Evolutionary conservation across 2,329 filamentous ascomycete genomes (phyloP), one percentile per base, ranked within the genome.

Genomic region (Diplodia corticola): DNA sequence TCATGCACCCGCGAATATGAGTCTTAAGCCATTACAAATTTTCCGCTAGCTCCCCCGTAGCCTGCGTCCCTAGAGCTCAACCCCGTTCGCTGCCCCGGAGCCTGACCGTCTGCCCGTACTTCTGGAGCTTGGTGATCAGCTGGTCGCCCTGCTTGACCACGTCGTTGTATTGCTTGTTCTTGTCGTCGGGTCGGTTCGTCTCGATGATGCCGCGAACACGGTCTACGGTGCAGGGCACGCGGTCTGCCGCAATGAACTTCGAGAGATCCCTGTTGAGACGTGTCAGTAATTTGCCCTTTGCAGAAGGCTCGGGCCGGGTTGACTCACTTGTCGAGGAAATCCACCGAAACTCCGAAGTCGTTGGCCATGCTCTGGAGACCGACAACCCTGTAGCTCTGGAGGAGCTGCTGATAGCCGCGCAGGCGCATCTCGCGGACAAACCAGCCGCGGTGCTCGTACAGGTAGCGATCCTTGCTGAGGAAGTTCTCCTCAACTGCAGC

Each of bases 111-210:
- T 99, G 95, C 51, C 95, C 95, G 79, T 99, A 99, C 85, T 99
- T 99, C 82, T 99, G 95, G 72, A 99, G 84, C 85, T 99, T 99
- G 67, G 95, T 99, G 78, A 99, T 98, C 69, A 99, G 85, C 80
- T 96, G 91, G 79, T 99, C 95, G 35, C 95, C 95, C 78, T 98
- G 95, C 82, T 95, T 95, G 68, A 99, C 93, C 44, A 98, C 93
- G 73, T 99, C 95, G 73, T 93, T 91, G 81, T 99, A 99, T 82
- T 99, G 95, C 86, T 97, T 97, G 85, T 98, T 98, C 89, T 99
- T 99, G 83, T 97, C 93, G 77, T 98, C 95, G 9, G 94, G 93
- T 64, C 95, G 87, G 82, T 97, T 97, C 51, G 95, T 99, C 85
- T 98, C 95, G 74, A 99, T 98, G 72, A 98, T 91, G 71, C 94